Percentiles rank a stretch among this genome's conserved stretches.
Evolutionary conservation across 1,284 basidiomycete genomes (phyloP).

Genomic region (Apiotrichum montevideense): DNA sequence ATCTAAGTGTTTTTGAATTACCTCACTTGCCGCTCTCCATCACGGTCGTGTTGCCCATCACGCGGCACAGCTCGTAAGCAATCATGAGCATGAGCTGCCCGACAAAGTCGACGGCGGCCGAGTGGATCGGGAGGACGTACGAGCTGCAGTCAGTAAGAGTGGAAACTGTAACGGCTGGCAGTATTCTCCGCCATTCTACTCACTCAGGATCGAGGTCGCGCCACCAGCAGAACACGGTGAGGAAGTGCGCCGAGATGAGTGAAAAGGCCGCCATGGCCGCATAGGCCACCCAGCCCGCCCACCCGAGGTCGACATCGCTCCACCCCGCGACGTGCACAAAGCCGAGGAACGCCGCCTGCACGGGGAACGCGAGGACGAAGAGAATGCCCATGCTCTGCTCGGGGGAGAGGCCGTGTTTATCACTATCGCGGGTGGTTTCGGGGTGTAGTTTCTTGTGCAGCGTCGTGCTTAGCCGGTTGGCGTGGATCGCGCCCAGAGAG

Average conservation of each 20-base stretch:
- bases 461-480: constrained; percentile 77
- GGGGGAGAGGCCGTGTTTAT: constrained; percentile 26
- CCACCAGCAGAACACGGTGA: constrained; percentile 78
- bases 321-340: constrained; percentile 65
- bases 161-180: constrained; percentile 45
- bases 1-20: no score
- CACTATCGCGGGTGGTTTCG: neutral
- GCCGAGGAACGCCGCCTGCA: constrained; percentile 65
- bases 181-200: constrained; percentile 51
- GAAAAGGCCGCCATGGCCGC: constrained; percentile 64
- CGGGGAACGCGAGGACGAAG: constrained; percentile 64
- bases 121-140: constrained; percentile 87
- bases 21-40: neutral
- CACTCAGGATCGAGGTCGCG: constrained; percentile 75
- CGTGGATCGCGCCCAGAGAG: constrained; percentile 82
- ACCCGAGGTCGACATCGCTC: constrained; percentile 63
- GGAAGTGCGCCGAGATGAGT: constrained; percentile 58
- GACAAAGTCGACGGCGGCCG: constrained; percentile 82
- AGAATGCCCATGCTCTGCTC: constrained; percentile 53
- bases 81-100: constrained; percentile 69
- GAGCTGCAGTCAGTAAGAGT: constrained; percentile 45
- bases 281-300: constrained; percentile 63
- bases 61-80: constrained; percentile 48
- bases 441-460: constrained; percentile 38
- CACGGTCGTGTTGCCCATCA: constrained; percentile 4